Percentiles rank a stretch among this genome's conserved stretches.
These are phyloP conservation scores for Exserohilum rostratum DNA, from an alignment of 2,329 filamentous ascomycete genomes.

Conservation along the genomic window DNA sequence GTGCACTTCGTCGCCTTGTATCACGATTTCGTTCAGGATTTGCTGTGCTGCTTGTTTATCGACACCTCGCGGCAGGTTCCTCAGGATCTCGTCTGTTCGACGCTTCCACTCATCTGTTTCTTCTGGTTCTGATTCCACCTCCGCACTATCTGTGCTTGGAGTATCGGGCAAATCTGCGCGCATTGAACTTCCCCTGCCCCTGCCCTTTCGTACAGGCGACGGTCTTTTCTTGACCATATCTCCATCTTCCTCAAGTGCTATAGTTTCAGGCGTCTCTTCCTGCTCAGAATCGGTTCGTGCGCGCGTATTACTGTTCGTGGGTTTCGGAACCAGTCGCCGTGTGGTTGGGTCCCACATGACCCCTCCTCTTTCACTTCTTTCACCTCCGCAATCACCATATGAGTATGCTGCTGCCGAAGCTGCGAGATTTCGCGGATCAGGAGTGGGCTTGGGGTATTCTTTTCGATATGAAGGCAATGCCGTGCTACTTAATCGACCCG, in stretches of 20 bases:
- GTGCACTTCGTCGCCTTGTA: constrained; percentile 91
- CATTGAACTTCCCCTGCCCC: constrained; percentile 37
- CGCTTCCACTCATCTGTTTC: constrained; percentile 47
- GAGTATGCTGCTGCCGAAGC: constrained; percentile 42
- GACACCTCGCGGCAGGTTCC: constrained; percentile 79
- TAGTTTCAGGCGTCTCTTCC: constrained; percentile 24
- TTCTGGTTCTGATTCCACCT: constrained; percentile 27
- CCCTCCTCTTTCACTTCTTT: constrained; percentile 24
- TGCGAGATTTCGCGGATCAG: constrained; percentile 33
- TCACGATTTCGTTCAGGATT: constrained; percentile 94
- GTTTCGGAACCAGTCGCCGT: constrained; percentile 16
- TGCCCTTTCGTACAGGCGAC: constrained; percentile 35
- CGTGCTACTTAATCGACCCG: constrained; percentile 13
- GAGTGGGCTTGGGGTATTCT: constrained; percentile 51
- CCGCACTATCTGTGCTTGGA: constrained; percentile 36
- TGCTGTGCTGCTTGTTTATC: constrained; percentile 84
- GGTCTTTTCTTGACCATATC: constrained; percentile 25
- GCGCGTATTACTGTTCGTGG: constrained; percentile 22
- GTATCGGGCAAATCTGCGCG: constrained; percentile 41
- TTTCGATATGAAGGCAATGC: constrained; percentile 54
- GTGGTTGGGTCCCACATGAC: constrained; percentile 20
- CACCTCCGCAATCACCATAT: constrained; percentile 30
- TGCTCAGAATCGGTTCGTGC: constrained; percentile 25
- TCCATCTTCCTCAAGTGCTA: constrained; percentile 29
- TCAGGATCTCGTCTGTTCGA: constrained; percentile 61